These are phyloP conservation scores for Dendrobium catenatum DNA, from an alignment of 106 monocot species.

Conservation along the genomic window DNA sequence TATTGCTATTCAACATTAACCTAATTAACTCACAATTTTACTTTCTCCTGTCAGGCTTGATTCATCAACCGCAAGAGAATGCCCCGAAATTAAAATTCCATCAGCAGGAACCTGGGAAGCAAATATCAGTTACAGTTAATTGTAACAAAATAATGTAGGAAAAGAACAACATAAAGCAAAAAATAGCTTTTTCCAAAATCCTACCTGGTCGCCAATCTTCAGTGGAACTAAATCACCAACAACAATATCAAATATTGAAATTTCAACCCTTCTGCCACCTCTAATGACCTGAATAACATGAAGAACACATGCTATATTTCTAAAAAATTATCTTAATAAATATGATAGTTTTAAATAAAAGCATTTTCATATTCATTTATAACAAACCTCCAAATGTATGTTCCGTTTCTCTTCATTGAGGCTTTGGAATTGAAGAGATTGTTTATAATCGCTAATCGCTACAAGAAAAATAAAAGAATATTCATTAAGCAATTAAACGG, in stretches of 20 bases:
- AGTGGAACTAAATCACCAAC: slow-evolving; percentile 83
- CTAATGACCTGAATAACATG: slow-evolving; percentile 22
- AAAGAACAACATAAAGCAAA: neutral
- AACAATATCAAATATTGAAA: slow-evolving; percentile 85
- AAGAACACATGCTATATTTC: neutral
- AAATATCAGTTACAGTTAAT: slow-evolving; percentile 1
- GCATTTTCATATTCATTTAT: neutral
- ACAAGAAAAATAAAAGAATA: slow-evolving; percentile 1
- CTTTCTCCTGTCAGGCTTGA: slow-evolving; percentile 67
- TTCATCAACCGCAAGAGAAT: slow-evolving; percentile 63
- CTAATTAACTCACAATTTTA: slow-evolving; percentile 39
- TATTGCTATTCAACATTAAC: neutral
- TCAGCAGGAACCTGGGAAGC: slow-evolving; percentile 57
- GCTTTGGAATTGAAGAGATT: slow-evolving; percentile 78
- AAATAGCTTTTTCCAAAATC: neutral
- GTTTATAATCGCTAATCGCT: slow-evolving; percentile 82
- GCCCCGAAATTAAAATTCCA: slow-evolving; percentile 47
- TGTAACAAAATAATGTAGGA: neutral
- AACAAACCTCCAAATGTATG: slow-evolving; percentile 73
- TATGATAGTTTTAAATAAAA: slow-evolving; percentile 1
- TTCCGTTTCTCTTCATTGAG: slow-evolving; percentile 82
- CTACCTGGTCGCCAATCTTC: slow-evolving; percentile 62
- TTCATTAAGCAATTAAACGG: neutral
- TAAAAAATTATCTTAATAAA: neutral
- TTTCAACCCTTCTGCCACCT: slow-evolving; percentile 60